Evolutionary conservation across 2,329 filamentous ascomycete genomes (phyloP), one percentile per base, ranked within the genome.

Genomic region (Penicillium thymicola): DNA sequence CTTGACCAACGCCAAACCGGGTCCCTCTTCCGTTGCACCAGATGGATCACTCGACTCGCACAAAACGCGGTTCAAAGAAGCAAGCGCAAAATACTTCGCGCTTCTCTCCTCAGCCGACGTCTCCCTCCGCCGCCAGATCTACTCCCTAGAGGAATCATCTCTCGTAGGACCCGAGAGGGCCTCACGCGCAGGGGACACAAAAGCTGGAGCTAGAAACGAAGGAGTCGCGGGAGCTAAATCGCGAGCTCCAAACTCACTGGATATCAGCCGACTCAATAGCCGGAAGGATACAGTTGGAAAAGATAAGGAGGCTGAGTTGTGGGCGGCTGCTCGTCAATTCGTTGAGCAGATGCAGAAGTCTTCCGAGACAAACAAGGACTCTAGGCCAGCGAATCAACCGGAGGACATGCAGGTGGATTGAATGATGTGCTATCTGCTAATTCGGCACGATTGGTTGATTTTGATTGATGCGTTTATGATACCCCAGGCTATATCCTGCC

Each of bases 251-350:
- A 85, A 70, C 79, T 85, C 38, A 77, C 79, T 97, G 51, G 92
- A 97, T 70, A 87, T 95, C 14, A 92, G 92, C 32, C 93, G 89
- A 85, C 75, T 97, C 66, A 97, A 97, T 70, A 92, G 90, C 67
- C 83, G 90, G 55, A 90, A 89, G 59, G 88, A 89, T 61, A 88
- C 88, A 60, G 89, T 95, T 23, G 90, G 90, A 55, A 84, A 87
- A 66, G 88, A 90, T 61, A 94, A 93, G 81, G 91, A 95, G 69
- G 84, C 84, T 2, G 90, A 97, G 75, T 76, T 96, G 43, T 88
- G 93, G 85, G 81, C 79, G 34, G 81, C 83, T 62, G 82, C 84
- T 40, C 82, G 79, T 64, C 75, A 74, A 44, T 80, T 88, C 59
- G 69, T 89, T 40, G 79, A 78, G 59, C 68, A 68, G 25, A 52